Conservation (phyloP, 345 rosid genomes). For the Noccaea bulbosa region DNA sequence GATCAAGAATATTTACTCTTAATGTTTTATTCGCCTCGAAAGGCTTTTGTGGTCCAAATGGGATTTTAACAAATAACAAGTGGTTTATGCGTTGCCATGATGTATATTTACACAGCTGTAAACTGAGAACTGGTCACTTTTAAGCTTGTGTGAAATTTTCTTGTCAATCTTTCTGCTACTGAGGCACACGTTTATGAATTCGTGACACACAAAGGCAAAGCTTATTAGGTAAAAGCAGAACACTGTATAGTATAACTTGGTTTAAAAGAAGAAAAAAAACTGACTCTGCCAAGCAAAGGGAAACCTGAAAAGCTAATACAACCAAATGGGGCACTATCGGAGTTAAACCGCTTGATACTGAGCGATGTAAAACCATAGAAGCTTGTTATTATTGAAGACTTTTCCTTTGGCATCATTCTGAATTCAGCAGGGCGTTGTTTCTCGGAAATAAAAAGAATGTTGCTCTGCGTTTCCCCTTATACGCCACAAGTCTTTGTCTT, state of each 20-base stretch:
- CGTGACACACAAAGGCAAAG: not conserved
- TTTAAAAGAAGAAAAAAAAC: no score
- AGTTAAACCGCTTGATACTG: no score
- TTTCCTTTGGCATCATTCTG: no score
- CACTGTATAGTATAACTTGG: no score
- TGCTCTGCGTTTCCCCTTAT: slow-evolving; percentile 30
- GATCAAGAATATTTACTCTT: not conserved
- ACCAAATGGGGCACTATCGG: no score
- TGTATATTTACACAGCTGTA: not conserved
- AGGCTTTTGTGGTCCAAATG: not conserved
- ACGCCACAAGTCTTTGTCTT: not conserved
- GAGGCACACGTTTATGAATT: not conserved
- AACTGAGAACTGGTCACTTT: not conserved
- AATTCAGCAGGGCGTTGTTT: not conserved
- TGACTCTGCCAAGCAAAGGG: not conserved
- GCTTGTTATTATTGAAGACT: no score
- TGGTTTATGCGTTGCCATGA: not conserved
- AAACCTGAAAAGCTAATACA: no score
- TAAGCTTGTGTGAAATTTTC: not conserved
- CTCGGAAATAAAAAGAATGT: slow-evolving; percentile 4
- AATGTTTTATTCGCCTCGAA: no score
- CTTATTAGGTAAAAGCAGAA: not conserved
- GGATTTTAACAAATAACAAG: no score
- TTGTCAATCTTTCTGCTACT: not conserved
- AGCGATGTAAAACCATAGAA: no score